Evolutionary conservation across 306 rosid species (phyloP).

Genomic region (Canavalia gladiata): DNA sequence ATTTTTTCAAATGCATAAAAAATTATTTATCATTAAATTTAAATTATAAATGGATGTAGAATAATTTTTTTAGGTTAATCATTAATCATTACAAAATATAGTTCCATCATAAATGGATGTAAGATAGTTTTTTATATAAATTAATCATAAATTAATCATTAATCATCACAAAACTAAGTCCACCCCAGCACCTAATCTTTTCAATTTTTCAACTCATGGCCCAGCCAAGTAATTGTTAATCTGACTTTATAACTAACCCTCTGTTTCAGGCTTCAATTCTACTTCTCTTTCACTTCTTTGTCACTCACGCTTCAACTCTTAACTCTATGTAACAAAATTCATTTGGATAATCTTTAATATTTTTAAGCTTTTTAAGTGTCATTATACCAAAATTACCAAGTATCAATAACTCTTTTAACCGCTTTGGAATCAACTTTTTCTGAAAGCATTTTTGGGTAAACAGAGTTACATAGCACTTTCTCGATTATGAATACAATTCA

Average conservation of each 20-base stretch:
- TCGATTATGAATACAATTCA: too few species aligned
- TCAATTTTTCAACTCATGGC: conserved; percentile 48
- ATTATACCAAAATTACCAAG: background rate
- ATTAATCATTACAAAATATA: too few species aligned
- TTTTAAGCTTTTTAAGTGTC: too few species aligned
- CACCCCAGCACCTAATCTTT: conserved; percentile 51
- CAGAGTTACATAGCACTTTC: background rate
- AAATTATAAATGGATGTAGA: too few species aligned
- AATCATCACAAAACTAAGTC: background rate
- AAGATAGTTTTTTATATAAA: too few species aligned
- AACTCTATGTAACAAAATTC: background rate
- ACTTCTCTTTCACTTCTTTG: conserved; percentile 54
- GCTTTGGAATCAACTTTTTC: background rate
- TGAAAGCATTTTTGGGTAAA: background rate
- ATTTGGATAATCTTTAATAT: too few species aligned
- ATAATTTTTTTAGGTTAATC: too few species aligned
- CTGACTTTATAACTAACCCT: conserved; percentile 52
- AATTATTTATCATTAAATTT: too few species aligned
- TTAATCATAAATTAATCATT: too few species aligned
- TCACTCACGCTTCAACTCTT: background rate
- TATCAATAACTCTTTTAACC: background rate
- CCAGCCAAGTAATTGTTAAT: conserved; percentile 51
- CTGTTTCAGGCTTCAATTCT: conserved; percentile 49
- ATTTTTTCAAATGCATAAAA: too few species aligned
- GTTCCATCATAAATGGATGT: too few species aligned